A percentile compares a stretch with the other conserved stretches of the same genome.
These are phyloP conservation scores for Dacryopinax spathularia DNA, from an alignment of 768 basidiomycete species.

Conservation along the genomic window DNA sequence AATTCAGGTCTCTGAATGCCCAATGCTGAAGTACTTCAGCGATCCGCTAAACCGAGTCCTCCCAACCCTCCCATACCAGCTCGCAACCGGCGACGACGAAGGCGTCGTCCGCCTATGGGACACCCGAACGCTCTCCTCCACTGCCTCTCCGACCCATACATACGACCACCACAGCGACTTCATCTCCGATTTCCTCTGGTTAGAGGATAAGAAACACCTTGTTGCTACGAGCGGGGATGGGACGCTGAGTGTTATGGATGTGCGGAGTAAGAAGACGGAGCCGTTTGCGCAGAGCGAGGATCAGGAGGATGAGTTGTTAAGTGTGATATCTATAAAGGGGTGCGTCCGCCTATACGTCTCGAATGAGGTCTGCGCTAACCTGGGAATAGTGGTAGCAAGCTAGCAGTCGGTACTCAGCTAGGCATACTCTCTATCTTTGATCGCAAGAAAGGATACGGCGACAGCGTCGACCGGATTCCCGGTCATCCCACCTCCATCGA, in stretches of 20 bases:
- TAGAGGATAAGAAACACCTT: constrained; percentile 69
- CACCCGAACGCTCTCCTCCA: constrained; percentile 30
- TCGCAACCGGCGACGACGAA: constrained; percentile 85
- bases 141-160: constrained; percentile 44
- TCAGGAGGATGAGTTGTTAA: constrained; percentile 88
- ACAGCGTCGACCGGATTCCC: constrained; percentile 80
- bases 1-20: constrained; percentile 6
- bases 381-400: constrained; percentile 44
- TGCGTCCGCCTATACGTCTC: constrained; percentile 22
- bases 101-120: constrained; percentile 71
- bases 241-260: constrained; percentile 81
- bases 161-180: constrained; percentile 89
- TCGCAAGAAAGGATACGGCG: constrained; percentile 71
- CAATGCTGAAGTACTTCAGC: constrained; percentile 30
- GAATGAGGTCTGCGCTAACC: neutral
- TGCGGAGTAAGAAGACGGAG: constrained; percentile 63
- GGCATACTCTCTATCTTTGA: constrained; percentile 87
- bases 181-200: constrained; percentile 81
- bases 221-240: constrained; percentile 89
- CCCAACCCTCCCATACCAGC: constrained; percentile 48
- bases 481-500: constrained; percentile 92
- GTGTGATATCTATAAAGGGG: constrained; percentile 73
- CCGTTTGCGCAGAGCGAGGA: constrained; percentile 82
- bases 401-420: constrained; percentile 76
- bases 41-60: constrained; percentile 78